Evolutionary conservation across 495 filamentous ascomycete genomes (phyloP), one percentile per base, ranked within the genome.

Genomic region (Podospora pseudocomata): DNA sequence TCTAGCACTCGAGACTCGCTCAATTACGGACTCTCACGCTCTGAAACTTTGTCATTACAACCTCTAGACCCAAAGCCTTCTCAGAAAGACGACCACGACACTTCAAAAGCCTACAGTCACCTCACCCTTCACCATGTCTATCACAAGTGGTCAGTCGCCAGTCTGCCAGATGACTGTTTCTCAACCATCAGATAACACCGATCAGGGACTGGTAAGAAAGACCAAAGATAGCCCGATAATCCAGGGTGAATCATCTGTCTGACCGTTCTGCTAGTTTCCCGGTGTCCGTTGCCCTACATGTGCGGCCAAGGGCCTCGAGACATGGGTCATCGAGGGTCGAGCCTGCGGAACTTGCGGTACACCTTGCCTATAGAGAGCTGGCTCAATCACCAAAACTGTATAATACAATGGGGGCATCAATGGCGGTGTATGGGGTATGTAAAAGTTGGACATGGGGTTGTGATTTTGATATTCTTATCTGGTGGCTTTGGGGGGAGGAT

Each of bases 281-380:
- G 75, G 75, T 15, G 72, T 77, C 20, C 75, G 72, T 61, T 82
- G 79, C 67, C 74, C 79, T 39, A 78, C 75, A 6, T 82, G 80
- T 64, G 75, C 77, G 60, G 69, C 65, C 30, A 75, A 75, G 18
- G 80, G 79, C 49, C 23, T 75, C 30, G 80, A 81, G 23, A 75
- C 78, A 54, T 82, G 79, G 80, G 80, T 82, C 23, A 78, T 81
- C 26, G 78, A 74, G 49, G 80, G 80, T 20, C 70, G 72, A 39
- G 70, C 74, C 0, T 82, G 80, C 58, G 70, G 68, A 2, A 64
- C 74, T 39, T 82, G 80, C 64, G 73, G 78, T 7, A 80, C 79
- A 16, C 32, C 69, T 18, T 76, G 71, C 65, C 30, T 67, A 19
- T 70, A 68, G 28, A 26, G 6, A 13, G 23, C 58, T 60, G 58